phyloP scores from a whole-genome alignment of 257 asterid genomes.

The Oldenlandia corymbosa region DNA sequence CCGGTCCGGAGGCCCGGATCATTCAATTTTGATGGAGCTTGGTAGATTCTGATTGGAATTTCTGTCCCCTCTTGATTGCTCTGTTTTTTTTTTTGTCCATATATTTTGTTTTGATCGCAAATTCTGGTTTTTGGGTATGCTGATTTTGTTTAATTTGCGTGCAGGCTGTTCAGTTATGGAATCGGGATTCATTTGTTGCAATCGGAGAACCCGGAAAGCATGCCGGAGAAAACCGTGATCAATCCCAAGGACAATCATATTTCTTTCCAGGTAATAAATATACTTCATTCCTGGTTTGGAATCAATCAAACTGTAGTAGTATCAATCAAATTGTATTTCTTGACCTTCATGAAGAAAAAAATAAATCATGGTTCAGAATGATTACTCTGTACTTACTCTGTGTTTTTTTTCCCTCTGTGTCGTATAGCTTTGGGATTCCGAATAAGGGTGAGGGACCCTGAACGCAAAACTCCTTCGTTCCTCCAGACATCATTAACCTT shows the following conservation, averaged over 20 bases:
- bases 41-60: constrained; percentile 32
- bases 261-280: constrained; percentile 77
- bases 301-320: no score
- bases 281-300: not conserved
- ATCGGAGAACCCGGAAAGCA: constrained; percentile 58
- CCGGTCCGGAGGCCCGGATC: constrained; percentile 94
- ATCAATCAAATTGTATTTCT: no score
- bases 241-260: constrained; percentile 94
- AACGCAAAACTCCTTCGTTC: not conserved
- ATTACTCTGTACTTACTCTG: no score
- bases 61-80: no score
- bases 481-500: not conserved
- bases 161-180: constrained; percentile 92
- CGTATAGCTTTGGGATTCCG: no score
- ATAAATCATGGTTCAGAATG: no score
- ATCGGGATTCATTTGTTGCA: constrained; percentile 87
- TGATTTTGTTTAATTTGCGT: not conserved
- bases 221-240: constrained; percentile 58
- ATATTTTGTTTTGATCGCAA: no score
- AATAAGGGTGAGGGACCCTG: not conserved
- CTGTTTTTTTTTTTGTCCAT: no score
- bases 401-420: no score
- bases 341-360: no score
- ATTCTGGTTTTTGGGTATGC: no score
- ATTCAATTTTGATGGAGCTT: constrained; percentile 77